Evolutionary conservation across 208 protist genomes (phyloP).

Genomic region (Naegleria gruberi): DNA sequence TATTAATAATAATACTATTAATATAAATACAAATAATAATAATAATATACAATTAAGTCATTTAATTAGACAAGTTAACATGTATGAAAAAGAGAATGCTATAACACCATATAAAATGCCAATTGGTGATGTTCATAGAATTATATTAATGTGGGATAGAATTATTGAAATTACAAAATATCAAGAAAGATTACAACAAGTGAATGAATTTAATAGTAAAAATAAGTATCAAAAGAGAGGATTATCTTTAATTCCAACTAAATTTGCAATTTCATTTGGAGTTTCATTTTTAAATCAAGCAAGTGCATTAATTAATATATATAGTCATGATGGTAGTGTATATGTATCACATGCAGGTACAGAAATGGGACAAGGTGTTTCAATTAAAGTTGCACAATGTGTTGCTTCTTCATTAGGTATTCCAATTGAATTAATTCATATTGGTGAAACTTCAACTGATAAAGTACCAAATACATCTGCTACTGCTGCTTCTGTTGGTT

Average conservation of each 20-base stretch:
- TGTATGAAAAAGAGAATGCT: background rate
- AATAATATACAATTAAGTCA: background rate
- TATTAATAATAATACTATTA: too few species aligned
- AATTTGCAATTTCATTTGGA: constrained; percentile 72
- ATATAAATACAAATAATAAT: background rate
- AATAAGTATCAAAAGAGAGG: constrained; percentile 68
- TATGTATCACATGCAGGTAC: constrained; percentile 55
- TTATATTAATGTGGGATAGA: constrained; percentile 43
- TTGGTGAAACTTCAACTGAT: constrained; percentile 49
- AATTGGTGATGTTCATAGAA: background rate
- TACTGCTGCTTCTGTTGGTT: constrained; percentile 31
- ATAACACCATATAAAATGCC: background rate
- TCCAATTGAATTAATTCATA: constrained; percentile 34
- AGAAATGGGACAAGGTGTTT: constrained; percentile 54
- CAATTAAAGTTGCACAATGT: constrained; percentile 51
- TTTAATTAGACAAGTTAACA: background rate
- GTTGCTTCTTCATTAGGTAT: constrained; percentile 45
- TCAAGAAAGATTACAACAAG: constrained; percentile 18
- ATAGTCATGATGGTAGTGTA: constrained; percentile 55
- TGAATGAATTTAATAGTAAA: constrained; percentile 55
- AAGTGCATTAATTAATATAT: constrained; percentile 38
- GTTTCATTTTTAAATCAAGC: constrained; percentile 58
- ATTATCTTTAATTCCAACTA: constrained; percentile 58
- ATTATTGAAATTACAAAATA: constrained; percentile 13
- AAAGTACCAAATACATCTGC: constrained; percentile 58